These are phyloP conservation scores for Vinca major DNA, from an alignment of 305 asterid species.

Conservation along the genomic window DNA sequence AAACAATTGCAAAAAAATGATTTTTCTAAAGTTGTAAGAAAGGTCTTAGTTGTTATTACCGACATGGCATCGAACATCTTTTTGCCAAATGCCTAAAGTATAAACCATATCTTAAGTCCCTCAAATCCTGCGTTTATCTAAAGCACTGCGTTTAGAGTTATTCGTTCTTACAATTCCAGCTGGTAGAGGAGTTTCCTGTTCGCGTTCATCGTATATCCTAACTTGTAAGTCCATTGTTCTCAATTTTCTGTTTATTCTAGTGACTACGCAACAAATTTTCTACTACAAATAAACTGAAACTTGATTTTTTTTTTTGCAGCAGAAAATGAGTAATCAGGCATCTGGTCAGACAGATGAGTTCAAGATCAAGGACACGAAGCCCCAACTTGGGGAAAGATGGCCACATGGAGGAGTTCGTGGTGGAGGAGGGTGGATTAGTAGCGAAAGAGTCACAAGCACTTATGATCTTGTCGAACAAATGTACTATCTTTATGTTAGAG, in stretches of 20 bases:
- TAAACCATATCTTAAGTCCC: neutral
- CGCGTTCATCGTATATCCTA: neutral
- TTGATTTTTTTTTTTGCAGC: neutral
- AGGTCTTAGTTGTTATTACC: neutral
- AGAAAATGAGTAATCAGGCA: slow-evolving; percentile 7
- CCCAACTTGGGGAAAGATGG: slow-evolving; percentile 28
- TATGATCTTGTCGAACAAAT: slow-evolving; percentile 46
- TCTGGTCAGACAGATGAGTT: slow-evolving; percentile 11
- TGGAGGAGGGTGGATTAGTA: slow-evolving; percentile 40
- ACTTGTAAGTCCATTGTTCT: slow-evolving; percentile 8
- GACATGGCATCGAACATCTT: neutral
- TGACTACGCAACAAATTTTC: neutral
- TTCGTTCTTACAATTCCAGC: too few species aligned
- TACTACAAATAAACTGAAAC: neutral
- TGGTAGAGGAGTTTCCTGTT: too few species aligned
- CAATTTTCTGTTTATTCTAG: neutral
- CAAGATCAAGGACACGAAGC: slow-evolving; percentile 14
- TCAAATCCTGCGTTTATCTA: slow-evolving; percentile 6
- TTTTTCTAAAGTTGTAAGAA: neutral
- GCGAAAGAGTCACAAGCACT: slow-evolving; percentile 40
- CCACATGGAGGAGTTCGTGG: slow-evolving; percentile 22
- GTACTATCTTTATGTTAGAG: slow-evolving; percentile 40
- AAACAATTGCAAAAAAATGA: neutral
- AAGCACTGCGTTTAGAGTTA: slow-evolving; percentile 1
- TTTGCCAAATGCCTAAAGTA: neutral